Evolutionary conservation across 2,329 filamentous ascomycete genomes (phyloP).

Genomic region (Westerdykella aurantiaca): DNA sequence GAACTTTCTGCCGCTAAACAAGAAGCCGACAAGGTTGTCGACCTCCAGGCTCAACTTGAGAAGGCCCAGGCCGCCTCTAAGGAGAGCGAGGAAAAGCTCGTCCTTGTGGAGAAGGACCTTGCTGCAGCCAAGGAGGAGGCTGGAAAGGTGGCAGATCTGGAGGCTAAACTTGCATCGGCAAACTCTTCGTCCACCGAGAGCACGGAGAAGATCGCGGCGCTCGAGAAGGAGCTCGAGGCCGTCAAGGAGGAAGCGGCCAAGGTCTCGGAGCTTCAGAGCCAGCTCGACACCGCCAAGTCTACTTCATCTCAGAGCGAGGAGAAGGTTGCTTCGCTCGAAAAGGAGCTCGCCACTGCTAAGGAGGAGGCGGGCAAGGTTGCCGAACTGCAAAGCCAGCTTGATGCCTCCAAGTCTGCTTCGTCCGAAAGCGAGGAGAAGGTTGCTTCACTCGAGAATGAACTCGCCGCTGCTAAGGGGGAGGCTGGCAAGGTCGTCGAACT

Average conservation of each 20-base stretch:
- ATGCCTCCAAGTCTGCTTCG: constrained; percentile 7
- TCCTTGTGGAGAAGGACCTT: constrained; percentile 16
- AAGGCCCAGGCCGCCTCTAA: neutral
- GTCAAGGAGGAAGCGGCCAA: constrained; percentile 15
- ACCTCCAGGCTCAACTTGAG: constrained; percentile 2
- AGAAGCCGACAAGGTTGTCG: neutral
- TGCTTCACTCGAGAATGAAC: constrained; percentile 6
- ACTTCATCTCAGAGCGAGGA: neutral
- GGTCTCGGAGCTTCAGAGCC: constrained; percentile 15
- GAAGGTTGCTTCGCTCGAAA: constrained; percentile 6
- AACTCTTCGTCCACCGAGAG: neutral
- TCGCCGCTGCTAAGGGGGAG: constrained; percentile 1
- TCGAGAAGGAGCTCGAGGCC: constrained; percentile 12
- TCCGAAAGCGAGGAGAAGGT: constrained; percentile 8
- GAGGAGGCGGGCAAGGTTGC: constrained; percentile 9
- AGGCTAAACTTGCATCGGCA: constrained; percentile 7
- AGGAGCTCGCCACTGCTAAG: constrained; percentile 6
- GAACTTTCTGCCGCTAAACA: neutral
- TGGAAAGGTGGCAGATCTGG: constrained; percentile 12
- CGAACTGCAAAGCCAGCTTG: constrained; percentile 3
- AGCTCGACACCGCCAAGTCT: constrained; percentile 14
- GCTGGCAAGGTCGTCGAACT: neutral
- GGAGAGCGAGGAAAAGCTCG: constrained; percentile 6
- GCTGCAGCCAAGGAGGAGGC: constrained; percentile 13
- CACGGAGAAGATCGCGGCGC: constrained; percentile 5